Evolutionary conservation across 805 yeast species (phyloP), one percentile per base, ranked within the genome.

Genomic region (Sporopachydermia lactativora): DNA sequence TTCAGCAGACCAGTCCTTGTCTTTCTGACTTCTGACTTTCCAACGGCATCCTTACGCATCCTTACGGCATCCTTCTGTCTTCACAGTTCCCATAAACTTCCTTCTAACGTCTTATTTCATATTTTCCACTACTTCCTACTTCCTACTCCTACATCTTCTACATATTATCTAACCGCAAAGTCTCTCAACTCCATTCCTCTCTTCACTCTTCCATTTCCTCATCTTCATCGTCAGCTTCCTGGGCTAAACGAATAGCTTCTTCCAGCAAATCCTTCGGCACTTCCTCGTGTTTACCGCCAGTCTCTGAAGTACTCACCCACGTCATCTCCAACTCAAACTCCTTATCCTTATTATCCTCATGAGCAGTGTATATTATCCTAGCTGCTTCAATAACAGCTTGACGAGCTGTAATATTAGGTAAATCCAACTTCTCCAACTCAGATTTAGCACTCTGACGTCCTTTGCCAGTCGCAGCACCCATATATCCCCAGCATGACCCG

Each of bases 381-480:
- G 97, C 97, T 19, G 96, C 97, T 55, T 82, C 81, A 52, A 82
- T 86, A 34, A 92, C 81, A 3, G 95, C 98, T 15, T 88, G 94
- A 49, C 62, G 72, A 3, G 78, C 82, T 5, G 77, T 64, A 49
- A 94, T 63, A 47, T 70, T 73, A 41, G 76, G 77, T 45, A 77
- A 66, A 49, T 84, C 80, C 43, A 92, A 67, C 60, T 92, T 92
- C 61, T 92, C 99, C 50, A 92, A 71, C 62, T 92, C 98, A 18
- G 89, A 81, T 63, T 89, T 89, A 39, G 98, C 98, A n/a, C 84
- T 75, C 61, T 92, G 99, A 61, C 97, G 77, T 38, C 99, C 99
- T 60, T 89, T 92, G 47, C 99, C 99, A 3, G 96, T 76, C 14
- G 99, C 98, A 34, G 96, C 94, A 45, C 96, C 98, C 42, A 73